Evolutionary conservation across 2,329 filamentous ascomycete species (phyloP), one percentile per base, ranked within the genome.

Genomic region (Hymenoscyphus albidus): DNA sequence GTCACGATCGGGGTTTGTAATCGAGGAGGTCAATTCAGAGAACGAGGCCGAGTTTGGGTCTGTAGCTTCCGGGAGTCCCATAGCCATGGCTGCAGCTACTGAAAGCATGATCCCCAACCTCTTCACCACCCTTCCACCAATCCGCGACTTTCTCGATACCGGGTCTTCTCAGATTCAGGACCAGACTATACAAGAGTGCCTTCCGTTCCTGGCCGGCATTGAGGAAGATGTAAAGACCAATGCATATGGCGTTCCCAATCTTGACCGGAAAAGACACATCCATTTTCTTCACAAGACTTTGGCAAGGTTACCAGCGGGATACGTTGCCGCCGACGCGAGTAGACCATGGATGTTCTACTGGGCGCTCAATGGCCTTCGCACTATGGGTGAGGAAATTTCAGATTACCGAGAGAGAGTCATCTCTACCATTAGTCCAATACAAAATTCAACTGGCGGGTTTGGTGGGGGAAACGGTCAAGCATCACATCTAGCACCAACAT

Each of bases 281-380:
- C 77, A 75, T 40, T 93, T 92, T 74, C 78, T 93, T 59, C 81
- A 83, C 69, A 82, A 80, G 69, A 81, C 80, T 70, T 78, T 89
- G 39, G 80, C 80, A 31, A 81, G 80, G 59, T 86, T 96, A 66
- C 92, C 94, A 0, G 79, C 84, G 7, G 80, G 80, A 3, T 97
- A 90, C 77, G 87, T 89, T 61, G 83, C 83, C 59, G 85, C 93
- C 70, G 95, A 99, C 80, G 89, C 95, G 39, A 93, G 91, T 74
- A 83, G 94, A 63, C 93, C 95, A 10, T 99, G 95, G 95, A 85
- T 97, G 73, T 83, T 97, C 69, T 98, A 97, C 79, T 99, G 95
- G 95, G 90, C 86, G 62, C 81, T 98, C 62, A 86, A 88, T 40
- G 92, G 86, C 2, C 81, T 99, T 69, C 81, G 84, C 32, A 81